Evolutionary conservation across 331 rosid species (phyloP).

Genomic region (Quercus tomentella): DNA sequence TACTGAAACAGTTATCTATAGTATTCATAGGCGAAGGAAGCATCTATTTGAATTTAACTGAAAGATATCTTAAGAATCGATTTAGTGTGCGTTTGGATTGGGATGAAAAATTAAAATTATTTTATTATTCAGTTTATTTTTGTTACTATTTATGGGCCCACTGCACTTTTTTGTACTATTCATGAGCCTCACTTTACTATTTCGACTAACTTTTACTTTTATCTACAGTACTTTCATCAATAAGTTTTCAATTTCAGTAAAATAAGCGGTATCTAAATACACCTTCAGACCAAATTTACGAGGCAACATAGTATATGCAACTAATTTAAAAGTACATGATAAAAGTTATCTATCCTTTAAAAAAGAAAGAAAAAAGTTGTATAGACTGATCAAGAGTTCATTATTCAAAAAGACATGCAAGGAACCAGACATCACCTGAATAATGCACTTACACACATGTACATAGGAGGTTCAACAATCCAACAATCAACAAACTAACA

Average conservation of each 20-base stretch:
- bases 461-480: too few relatives aligned
- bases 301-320: background rate
- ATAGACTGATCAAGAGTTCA: background rate
- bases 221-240: too few relatives aligned
- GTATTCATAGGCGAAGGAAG: background rate
- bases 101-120: too few relatives aligned
- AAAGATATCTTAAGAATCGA: slow-evolving; percentile 45
- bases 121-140: too few relatives aligned
- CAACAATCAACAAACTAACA: too few relatives aligned
- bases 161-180: too few relatives aligned
- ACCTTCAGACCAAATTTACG: background rate
- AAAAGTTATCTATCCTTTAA: too few relatives aligned
- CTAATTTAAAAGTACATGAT: background rate
- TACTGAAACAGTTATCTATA: background rate
- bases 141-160: too few relatives aligned
- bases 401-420: background rate
- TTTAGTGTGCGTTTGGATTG: background rate
- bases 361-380: background rate
- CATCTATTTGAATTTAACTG: slow-evolving; percentile 13
- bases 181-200: accelerated
- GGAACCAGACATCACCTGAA: background rate
- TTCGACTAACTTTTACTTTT: too few relatives aligned
- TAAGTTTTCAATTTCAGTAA: too few relatives aligned
- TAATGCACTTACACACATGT: too few relatives aligned
- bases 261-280: too few relatives aligned